A percentile compares a stretch with the other conserved stretches of the same genome.
Conservation (phyloP, 108 stramenopile species). For the Fragilariopsis cylindrus region DNA sequence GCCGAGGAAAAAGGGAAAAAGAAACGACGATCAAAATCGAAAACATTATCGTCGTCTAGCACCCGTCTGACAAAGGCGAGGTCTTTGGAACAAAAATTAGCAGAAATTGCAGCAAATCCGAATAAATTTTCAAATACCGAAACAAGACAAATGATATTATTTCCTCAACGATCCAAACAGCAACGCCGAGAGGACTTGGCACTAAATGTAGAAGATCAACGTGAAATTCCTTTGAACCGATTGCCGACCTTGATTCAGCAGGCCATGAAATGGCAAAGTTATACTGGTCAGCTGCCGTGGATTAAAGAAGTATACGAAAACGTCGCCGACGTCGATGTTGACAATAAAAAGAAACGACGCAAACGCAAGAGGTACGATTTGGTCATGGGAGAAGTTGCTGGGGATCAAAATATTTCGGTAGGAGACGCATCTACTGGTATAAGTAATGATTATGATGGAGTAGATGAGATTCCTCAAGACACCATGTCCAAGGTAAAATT, state of each 20-base stretch:
- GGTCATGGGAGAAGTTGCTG: constrained; percentile 60
- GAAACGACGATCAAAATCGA: constrained; percentile 1
- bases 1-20: not conserved
- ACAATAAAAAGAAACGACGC: constrained; percentile 30
- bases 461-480: constrained; percentile 18
- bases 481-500: constrained; percentile 62
- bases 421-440: constrained; percentile 1
- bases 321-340: constrained; percentile 29
- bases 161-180: constrained; percentile 26
- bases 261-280: constrained; percentile 87
- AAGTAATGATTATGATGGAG: constrained; percentile 29
- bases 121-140: constrained; percentile 20
- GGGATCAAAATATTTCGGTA: constrained; percentile 33
- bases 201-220: constrained; percentile 43
- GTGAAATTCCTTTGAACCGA: constrained; percentile 70
- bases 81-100: constrained; percentile 64
- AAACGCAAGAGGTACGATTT: constrained; percentile 67
- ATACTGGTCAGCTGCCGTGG: constrained; percentile 66
- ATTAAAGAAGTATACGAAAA: constrained; percentile 45
- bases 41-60: constrained; percentile 16
- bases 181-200: constrained; percentile 72
- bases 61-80: constrained; percentile 24
- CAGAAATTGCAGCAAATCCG: constrained; percentile 54
- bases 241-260: constrained; percentile 86
- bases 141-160: not conserved